Evolutionary conservation across 2,329 filamentous ascomycete genomes (phyloP), one percentile per base, ranked within the genome.

Genomic region (Hypoxylon sp.): DNA sequence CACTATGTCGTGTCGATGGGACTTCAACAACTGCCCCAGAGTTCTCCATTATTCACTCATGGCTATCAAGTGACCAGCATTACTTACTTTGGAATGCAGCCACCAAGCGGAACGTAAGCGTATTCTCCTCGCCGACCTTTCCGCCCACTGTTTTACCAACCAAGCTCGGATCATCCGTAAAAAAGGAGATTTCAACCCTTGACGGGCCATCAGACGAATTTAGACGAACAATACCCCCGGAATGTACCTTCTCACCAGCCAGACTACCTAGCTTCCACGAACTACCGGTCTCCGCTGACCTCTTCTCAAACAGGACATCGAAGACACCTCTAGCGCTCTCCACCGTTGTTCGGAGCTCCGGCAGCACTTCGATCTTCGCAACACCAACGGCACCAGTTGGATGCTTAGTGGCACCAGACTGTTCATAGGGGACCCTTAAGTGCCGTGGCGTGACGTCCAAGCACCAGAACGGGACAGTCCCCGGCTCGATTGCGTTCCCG

Each of bases 401-500:
- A 78, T 91, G 89, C 11, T 73, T 77, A 2, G 80, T 80, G 42
- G 76, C 79, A 13, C 76, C 79, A 3, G 64, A 72, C 0, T 78
- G 72, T 1, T 75, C 69, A 2, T 81, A 72, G 6, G 89, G 88
- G 2, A 91, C 89, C 0, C 90, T 79, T 1, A 87, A 75, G n/a
- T 79, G 71, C 6, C 90, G 77, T 2, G 83, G 79, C 1, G 89
- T 91, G 11, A 87, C 78, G 75, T 92, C 90, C 51, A 91, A 83
- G 73, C 88, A 90, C 83, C 86, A 92, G 72, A 92, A 92, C 0
- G 90, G 90, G 10, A 89, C 74, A 13, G 79, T 79, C 0, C 89
- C 88, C 0, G 85, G 79, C 7, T 80, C 77, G 1, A 81, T 69
- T 0, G 63, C 15, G 70, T 66, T 0, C 65, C 66, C 35, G 37